These are phyloP conservation scores for Penicillium salamii DNA, from an alignment of 495 filamentous ascomycete species.

Conservation along the genomic window DNA sequence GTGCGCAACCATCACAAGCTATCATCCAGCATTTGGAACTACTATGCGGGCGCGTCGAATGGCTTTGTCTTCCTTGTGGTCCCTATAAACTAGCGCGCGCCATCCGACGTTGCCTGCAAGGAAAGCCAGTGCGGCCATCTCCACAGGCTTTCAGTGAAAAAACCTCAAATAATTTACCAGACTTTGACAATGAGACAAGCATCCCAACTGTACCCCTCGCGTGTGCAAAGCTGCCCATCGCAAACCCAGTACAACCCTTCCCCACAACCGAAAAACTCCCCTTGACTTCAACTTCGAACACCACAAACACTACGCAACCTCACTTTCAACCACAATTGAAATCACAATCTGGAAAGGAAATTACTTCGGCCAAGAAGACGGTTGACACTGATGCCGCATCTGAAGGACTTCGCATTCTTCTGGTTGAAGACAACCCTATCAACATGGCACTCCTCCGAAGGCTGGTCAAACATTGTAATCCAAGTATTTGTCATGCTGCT, in stretches of 20 bases:
- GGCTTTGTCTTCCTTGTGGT: slow-evolving; percentile 19
- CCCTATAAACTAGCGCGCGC: slow-evolving; percentile 19
- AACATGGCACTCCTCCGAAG: slow-evolving; percentile 57
- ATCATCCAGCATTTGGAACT: background rate
- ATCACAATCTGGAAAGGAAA: background rate
- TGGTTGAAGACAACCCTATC: slow-evolving; percentile 66
- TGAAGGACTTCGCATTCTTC: slow-evolving; percentile 36
- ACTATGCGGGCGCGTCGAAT: background rate
- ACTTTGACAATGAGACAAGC: too few species aligned
- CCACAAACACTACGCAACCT: background rate
- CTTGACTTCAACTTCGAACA: background rate
- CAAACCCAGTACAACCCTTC: too few species aligned
- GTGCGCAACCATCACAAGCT: background rate
- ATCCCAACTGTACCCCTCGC: too few species aligned
- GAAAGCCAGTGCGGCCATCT: background rate
- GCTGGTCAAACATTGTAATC: slow-evolving; percentile 38
- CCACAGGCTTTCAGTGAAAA: too few species aligned
- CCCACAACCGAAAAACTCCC: too few species aligned
- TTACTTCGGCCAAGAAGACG: background rate
- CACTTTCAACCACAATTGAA: too few species aligned
- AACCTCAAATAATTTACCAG: background rate
- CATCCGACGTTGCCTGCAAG: background rate
- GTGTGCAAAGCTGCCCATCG: too few species aligned
- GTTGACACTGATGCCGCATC: background rate
- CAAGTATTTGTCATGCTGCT: slow-evolving; percentile 28